phyloP scores from a whole-genome alignment of 306 rosid genomes.

The Fragaria vesca region DNA sequence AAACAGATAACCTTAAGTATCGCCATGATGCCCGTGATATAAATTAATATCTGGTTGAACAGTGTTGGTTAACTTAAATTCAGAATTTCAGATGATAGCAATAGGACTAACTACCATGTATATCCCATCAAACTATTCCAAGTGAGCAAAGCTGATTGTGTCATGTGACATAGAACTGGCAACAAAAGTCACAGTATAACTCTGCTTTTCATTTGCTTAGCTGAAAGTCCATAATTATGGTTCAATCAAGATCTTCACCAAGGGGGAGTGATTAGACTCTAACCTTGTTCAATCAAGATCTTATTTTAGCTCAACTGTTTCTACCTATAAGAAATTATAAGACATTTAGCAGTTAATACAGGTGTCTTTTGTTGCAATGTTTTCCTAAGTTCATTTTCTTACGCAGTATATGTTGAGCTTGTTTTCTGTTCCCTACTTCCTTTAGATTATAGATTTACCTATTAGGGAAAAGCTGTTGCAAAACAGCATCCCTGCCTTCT shows the following conservation, averaged over 20 bases:
- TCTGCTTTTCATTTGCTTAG: constrained; percentile 41
- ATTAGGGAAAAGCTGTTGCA: background rate
- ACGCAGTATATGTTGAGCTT: too few relatives aligned
- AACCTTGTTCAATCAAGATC: constrained; percentile 25
- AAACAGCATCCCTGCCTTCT: background rate
- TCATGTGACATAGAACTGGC: constrained; percentile 45
- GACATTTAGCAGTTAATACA: too few relatives aligned
- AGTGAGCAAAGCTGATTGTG: constrained; percentile 46
- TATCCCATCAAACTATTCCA: constrained; percentile 69
- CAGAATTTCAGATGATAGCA: constrained; percentile 62
- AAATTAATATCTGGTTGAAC: background rate
- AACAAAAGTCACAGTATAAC: constrained; percentile 54
- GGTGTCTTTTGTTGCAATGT: too few relatives aligned
- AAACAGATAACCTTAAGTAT: too few relatives aligned
- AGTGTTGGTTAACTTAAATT: constrained; percentile 7
- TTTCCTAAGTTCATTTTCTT: too few relatives aligned
- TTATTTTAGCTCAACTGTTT: too few relatives aligned
- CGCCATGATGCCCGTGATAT: background rate
- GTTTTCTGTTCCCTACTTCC: too few relatives aligned
- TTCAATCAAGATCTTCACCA: constrained; percentile 52
- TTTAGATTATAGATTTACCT: too few relatives aligned
- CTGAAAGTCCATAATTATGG: constrained; percentile 53
- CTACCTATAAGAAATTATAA: too few relatives aligned
- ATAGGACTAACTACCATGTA: constrained; percentile 64
- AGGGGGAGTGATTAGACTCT: constrained; percentile 23